Base-by-base conservation (phyloP, 2,329 filamentous ascomycete species). In the Phyllosticta paracitricarpa region DNA sequence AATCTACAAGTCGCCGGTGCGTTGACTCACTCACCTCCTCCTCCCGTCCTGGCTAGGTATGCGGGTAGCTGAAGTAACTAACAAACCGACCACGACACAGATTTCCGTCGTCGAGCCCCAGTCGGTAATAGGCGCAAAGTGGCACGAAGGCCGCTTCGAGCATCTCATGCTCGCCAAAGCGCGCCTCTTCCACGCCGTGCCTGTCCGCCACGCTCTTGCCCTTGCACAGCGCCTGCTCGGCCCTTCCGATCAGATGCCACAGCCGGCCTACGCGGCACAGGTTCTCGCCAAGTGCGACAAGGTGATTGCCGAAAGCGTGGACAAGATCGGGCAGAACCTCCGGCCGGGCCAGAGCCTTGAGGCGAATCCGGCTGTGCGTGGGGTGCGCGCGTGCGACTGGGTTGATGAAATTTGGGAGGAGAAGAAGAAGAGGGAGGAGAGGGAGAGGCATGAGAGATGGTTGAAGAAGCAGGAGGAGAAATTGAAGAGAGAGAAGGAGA, bases 121-220 rank as follows among this genome's bases (percentile, higher is more conserved):
- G 19, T 22, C 19, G 1, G 19, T 22, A 22, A 1, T 22, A 22
- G 19, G 19, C 19, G 19, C 19, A 22, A 22, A 22, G 19, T 22
- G 28, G 28, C 28, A 2, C 66, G 25, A 54, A 9, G 12, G 1
- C 9, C 65, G 62, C 54, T 54, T 61, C 7, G 56, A 28, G n/a
- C 8, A 33, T 33, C 62, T 64, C 59, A 58, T 28, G 64, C 65
- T 65, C 57, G 63, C 67, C 3, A 69, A 76, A 33, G 55, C 72
- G 8, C 65, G 26, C 22, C 19, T 61, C n/a, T 22, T 28, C 9
- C 54, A 68, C 3, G 66, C 70, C 4, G 65, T 77, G 9, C 71
- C 74, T 12, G 66, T 78, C 24, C 77, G 72, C 71, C 76, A 78
- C 62, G 77, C 73, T n/a, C 69, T 79, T n/a, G 69, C 66, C 55